A percentile compares a stretch with the other conserved stretches of the same genome.
These are phyloP conservation scores for Candida sphagnicola DNA, from an alignment of 805 yeast species.

Conservation along the genomic window DNA sequence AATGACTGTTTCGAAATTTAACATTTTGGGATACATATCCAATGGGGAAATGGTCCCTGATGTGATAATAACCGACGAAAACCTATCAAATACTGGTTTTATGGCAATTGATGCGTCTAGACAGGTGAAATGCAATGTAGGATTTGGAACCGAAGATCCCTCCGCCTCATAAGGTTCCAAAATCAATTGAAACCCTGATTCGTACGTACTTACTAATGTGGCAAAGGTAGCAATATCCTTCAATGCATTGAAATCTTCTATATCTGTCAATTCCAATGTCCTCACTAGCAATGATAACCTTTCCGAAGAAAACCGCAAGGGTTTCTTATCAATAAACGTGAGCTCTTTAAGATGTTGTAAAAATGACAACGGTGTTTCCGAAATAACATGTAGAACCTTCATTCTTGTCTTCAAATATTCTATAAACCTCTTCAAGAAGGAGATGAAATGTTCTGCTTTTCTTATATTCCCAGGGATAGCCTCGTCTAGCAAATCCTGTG, in stretches of 20 bases:
- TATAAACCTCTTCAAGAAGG: slow-evolving; percentile 86
- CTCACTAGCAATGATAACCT: slow-evolving; percentile 83
- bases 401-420: slow-evolving; percentile 94
- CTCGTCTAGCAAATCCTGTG: slow-evolving; percentile 81
- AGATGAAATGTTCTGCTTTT: slow-evolving; percentile 94
- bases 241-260: slow-evolving; percentile 88
- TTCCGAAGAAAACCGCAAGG: slow-evolving; percentile 88
- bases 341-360: slow-evolving; percentile 88
- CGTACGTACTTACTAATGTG: slow-evolving; percentile 91
- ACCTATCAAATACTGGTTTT: slow-evolving; percentile 92
- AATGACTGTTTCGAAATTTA: slow-evolving; percentile 86
- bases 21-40: slow-evolving; percentile 98
- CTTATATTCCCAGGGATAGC: slow-evolving; percentile 97
- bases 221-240: slow-evolving; percentile 98
- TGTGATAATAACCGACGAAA: slow-evolving; percentile 88
- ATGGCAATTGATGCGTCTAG: slow-evolving; percentile 97
- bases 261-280: slow-evolving; percentile 80
- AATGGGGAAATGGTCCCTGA: slow-evolving; percentile 98
- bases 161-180: slow-evolving; percentile 95
- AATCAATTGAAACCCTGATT: slow-evolving; percentile 84
- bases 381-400: slow-evolving; percentile 95
- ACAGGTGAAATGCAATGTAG: slow-evolving; percentile 88
- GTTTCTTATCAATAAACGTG: slow-evolving; percentile 90
- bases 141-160: slow-evolving; percentile 93
- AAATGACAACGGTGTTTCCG: slow-evolving; percentile 96